Base-by-base conservation (phyloP, 2,329 filamentous ascomycete genomes). In the Colletotrichum sp. region DNA sequence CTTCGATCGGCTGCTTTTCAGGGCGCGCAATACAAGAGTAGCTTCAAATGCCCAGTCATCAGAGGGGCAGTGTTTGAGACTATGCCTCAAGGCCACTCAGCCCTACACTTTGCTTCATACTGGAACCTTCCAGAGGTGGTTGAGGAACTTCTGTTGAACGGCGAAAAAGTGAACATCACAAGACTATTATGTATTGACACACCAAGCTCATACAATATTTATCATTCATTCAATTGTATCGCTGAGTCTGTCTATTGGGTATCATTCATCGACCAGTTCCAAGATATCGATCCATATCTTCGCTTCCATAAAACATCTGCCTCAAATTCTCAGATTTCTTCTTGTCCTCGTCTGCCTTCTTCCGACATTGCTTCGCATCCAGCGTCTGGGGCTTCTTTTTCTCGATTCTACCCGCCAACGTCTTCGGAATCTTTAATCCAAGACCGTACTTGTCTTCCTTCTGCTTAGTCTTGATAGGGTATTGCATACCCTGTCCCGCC, bases 361-460 rank as follows among this genome's bases (percentile, higher is more conserved):
- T 92, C 79, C 92, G 89, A 52, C 93, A 88, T 83, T 94, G 91
- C 80, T 93, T 95, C n/a, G 94, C 93, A 83, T 94, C 93, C 75
- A 95, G 83, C 79, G 87, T 89, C 80, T 87, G 86, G 59, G 85
- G 81, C 79, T 87, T 87, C 80, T 85, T 86, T 77, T 82, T 85
- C 34, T 83, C 81, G 79, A 87, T 87, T 69, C 84, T 85, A 77
- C 83, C 83, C 78, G 84, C 80, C 60, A 85, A 76, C 26, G 86
- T 81, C 76, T 86, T 86, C 12, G 87, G 85, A 10, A 87, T 80
- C 32, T 82, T 78, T 6, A 90, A 88, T 0, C 96, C 95, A 30
- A 98, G 84, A 0, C 96, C 96, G 9, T 94, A 86, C 5, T 90
- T 95, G 81, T 96, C 92, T 59, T 93, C 90, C 85, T 98, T 98